These are phyloP conservation scores for Candida endomychidarum DNA, from an alignment of 805 yeast species.

Conservation along the genomic window DNA sequence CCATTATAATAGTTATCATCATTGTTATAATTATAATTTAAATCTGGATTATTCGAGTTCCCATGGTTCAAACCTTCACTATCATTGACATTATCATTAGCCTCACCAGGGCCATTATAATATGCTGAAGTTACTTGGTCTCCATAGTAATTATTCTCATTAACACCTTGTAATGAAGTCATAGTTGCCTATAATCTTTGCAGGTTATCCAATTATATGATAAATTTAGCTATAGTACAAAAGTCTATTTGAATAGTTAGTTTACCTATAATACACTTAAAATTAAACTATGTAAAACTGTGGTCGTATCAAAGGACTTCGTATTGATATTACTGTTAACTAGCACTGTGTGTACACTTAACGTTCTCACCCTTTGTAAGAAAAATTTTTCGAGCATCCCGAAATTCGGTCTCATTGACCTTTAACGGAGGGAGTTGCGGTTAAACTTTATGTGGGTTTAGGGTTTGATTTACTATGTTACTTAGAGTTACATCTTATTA, in stretches of 20 bases:
- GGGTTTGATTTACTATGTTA: too few species aligned
- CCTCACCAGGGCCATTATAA: slow-evolving; percentile 1
- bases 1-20: background rate
- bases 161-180: slow-evolving; percentile 32
- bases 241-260: too few species aligned
- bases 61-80: background rate
- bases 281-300: background rate
- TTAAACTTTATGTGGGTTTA: too few species aligned
- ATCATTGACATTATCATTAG: slow-evolving; percentile 1
- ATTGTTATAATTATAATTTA: slow-evolving; percentile 3
- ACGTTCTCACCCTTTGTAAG: slow-evolving; percentile 6
- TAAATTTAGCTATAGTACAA: too few species aligned
- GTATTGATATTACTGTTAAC: too few species aligned
- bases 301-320: background rate
- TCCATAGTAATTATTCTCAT: slow-evolving; percentile 27
- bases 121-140: slow-evolving; percentile 13
- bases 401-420: slow-evolving; percentile 3
- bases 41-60: background rate
- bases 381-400: slow-evolving; percentile 8
- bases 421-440: background rate
- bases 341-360: background rate
- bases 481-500: background rate
- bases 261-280: too few species aligned
- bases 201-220: background rate
- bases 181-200: slow-evolving; percentile 12